phyloP scores from a whole-genome alignment of 148 eudicot genomes.

The Linanthus parryae region DNA sequence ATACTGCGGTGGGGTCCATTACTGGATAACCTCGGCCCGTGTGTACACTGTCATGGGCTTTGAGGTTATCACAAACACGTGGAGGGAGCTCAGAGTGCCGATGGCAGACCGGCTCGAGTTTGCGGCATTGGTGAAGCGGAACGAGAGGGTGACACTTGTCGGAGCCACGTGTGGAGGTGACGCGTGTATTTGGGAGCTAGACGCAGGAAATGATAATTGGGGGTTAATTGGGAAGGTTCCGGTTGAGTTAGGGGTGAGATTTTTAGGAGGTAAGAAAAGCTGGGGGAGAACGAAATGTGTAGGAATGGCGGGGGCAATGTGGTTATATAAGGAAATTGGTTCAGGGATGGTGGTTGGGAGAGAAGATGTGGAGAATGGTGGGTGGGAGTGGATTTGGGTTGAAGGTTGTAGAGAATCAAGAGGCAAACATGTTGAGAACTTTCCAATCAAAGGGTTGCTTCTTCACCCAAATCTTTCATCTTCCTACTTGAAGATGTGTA shows the following conservation, averaged over 20 bases:
- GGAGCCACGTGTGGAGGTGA: constrained; percentile 27
- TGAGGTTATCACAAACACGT: constrained; percentile 19
- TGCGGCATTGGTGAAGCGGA: constrained; percentile 33
- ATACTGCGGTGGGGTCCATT: constrained; percentile 24
- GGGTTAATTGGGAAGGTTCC: constrained; percentile 23
- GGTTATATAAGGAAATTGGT: constrained; percentile 32
- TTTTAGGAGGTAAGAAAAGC: constrained; percentile 15
- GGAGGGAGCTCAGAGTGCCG: constrained; percentile 41
- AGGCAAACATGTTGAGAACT: constrained; percentile 18
- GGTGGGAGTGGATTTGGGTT: constrained; percentile 40
- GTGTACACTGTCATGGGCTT: constrained; percentile 50
- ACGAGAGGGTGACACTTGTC: constrained; percentile 31
- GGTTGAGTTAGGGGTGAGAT: constrained; percentile 22
- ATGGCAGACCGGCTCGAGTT: constrained; percentile 45
- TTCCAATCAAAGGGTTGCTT: constrained; percentile 30
- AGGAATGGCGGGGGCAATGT: constrained; percentile 34
- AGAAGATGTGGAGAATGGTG: constrained; percentile 8
- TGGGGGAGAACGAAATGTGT: constrained; percentile 44
- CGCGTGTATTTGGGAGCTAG: constrained; percentile 39
- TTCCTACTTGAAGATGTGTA: no score
- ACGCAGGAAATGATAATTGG: constrained; percentile 24
- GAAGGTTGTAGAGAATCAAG: constrained; percentile 26
- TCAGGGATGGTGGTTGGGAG: constrained; percentile 42
- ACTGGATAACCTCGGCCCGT: constrained; percentile 50
- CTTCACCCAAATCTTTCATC: constrained; percentile 38